Percentiles rank a stretch among this genome's conserved stretches.
Conservation (phyloP, 2,329 filamentous ascomycete species). For the Pseudohalonectria lignicola region DNA sequence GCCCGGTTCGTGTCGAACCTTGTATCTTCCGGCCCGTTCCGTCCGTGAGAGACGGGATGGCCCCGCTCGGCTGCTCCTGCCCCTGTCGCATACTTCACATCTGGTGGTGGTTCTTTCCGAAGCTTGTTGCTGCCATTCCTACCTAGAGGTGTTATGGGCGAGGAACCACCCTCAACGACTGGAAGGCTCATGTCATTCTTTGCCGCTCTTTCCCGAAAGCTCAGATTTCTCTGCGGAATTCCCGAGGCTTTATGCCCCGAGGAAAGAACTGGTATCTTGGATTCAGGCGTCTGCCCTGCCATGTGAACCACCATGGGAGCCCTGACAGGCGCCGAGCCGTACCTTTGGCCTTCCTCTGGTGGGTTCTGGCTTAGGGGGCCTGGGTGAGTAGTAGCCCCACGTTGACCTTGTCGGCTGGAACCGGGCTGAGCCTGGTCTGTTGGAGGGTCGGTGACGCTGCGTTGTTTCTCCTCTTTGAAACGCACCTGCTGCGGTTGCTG, state of each 20-base stretch:
- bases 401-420: too few species aligned
- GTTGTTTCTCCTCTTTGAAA: too few species aligned
- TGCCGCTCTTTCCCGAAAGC: conserved; percentile 47
- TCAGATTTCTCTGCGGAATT: conserved; percentile 42
- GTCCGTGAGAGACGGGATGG: too few species aligned
- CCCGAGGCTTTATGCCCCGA: conserved; percentile 14
- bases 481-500: too few species aligned
- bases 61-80: too few species aligned
- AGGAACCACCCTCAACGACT: conserved; percentile 10
- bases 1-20: too few species aligned
- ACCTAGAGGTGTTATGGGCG: conserved; percentile 19
- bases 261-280: conserved; percentile 15
- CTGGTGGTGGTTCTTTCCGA: conserved; percentile 44
- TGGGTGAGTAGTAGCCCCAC: conserved; percentile 9
- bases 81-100: conserved; percentile 30
- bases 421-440: background rate
- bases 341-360: conserved; percentile 16
- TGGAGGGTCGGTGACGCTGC: conserved; percentile 7
- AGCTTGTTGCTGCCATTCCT: conserved; percentile 48
- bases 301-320: conserved; percentile 12
- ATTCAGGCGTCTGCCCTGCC: conserved; percentile 11
- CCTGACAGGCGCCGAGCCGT: conserved; percentile 15
- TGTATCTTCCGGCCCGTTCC: conserved; percentile 29
- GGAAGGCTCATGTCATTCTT: conserved; percentile 25
- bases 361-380: conserved; percentile 19